Evolutionary conservation across 2,329 filamentous ascomycete genomes (phyloP).

Genomic region (Sclerotinia minor): DNA sequence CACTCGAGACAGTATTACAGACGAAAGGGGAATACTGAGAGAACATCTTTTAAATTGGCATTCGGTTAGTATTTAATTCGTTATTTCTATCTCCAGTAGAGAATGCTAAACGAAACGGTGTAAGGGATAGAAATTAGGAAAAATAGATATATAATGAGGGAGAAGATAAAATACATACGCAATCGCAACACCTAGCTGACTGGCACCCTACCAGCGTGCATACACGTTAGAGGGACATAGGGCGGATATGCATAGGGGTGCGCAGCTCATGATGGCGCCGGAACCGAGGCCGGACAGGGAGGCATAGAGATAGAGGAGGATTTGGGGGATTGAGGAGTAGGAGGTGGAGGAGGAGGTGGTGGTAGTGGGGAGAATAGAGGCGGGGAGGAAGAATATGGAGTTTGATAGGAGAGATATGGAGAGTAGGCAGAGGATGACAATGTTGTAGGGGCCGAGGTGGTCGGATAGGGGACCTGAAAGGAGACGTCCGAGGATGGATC

Average conservation of each 20-base stretch:
- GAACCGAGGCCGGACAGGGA: constrained; percentile 39
- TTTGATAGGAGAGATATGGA: constrained; percentile 26
- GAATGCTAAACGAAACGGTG: no score
- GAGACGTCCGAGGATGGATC: constrained; percentile 26
- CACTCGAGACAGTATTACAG: neutral
- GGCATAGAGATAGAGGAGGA: constrained; percentile 38
- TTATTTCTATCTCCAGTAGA: neutral
- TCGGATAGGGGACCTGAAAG: constrained; percentile 32
- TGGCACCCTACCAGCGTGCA: constrained; percentile 39
- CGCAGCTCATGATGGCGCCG: constrained; percentile 39
- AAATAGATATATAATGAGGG: neutral
- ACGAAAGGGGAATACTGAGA: neutral
- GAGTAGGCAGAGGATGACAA: constrained; percentile 36
- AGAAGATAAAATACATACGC: constrained; percentile 33
- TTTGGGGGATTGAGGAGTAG: constrained; percentile 13
- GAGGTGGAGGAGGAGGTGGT: neutral
- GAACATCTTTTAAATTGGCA: neutral
- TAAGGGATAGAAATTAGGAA: neutral
- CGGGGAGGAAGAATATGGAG: neutral
- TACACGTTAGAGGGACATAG: constrained; percentile 39
- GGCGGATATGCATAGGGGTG: constrained; percentile 39
- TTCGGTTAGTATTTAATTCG: neutral
- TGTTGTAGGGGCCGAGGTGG: constrained; percentile 26
- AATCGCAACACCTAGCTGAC: constrained; percentile 38
- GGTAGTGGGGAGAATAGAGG: neutral